phyloP scores from a whole-genome alignment of 2,329 filamentous ascomycete species.

The Lecanicillium sp. region DNA sequence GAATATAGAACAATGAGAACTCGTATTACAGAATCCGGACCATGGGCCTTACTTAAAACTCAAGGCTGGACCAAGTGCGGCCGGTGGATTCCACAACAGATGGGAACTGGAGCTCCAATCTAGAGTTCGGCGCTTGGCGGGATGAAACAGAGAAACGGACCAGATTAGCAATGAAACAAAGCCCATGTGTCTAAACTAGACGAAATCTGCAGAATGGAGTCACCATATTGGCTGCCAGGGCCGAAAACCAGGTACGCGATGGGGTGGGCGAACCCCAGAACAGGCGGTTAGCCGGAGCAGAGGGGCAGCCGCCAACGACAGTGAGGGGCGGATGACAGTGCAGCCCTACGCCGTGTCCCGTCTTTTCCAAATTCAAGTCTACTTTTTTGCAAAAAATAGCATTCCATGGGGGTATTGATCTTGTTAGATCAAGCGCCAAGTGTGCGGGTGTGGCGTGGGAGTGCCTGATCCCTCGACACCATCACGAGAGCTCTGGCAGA shows the following conservation, averaged over 20 bases:
- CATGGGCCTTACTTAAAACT: conserved; percentile 3
- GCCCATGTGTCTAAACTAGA: conserved; percentile 3
- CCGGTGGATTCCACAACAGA: neutral
- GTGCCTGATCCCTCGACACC: no score
- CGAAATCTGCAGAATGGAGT: neutral
- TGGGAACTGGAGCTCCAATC: neutral
- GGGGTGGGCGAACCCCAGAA: neutral
- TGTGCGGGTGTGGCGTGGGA: no score
- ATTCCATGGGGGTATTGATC: no score
- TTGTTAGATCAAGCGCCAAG: no score
- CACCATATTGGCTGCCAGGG: conserved; percentile 2
- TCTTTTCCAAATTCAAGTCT: no score
- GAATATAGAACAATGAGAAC: neutral
- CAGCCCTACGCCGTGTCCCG: no score
- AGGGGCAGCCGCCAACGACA: neutral
- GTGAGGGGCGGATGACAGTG: neutral
- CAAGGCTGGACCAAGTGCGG: neutral
- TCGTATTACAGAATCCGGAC: neutral
- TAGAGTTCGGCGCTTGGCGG: neutral
- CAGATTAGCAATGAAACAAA: conserved; percentile 11
- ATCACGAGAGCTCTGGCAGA: no score
- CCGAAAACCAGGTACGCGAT: neutral
- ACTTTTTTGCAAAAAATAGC: no score
- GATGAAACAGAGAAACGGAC: conserved; percentile 5
- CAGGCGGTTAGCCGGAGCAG: neutral